A percentile compares a stretch with the other conserved stretches of the same genome.
These are phyloP conservation scores for Cyclotella choctawhatcheeana DNA, from an alignment of 108 stramenopile genomes.

Conservation along the genomic window DNA sequence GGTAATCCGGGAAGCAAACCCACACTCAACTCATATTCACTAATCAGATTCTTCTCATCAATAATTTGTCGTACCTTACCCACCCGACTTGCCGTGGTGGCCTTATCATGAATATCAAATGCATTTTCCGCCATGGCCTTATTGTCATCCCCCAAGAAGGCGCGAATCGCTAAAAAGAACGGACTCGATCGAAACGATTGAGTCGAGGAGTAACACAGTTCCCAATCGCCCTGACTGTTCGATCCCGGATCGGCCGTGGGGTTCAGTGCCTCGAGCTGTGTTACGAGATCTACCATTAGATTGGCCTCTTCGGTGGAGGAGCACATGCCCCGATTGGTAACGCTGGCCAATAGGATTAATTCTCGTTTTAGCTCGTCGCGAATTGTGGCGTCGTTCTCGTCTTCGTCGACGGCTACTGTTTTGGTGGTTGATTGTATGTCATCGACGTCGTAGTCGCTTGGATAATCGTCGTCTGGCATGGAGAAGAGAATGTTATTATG, in stretches of 20 bases:
- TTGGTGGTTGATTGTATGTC: conserved; percentile 47
- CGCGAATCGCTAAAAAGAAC: conserved; percentile 77
- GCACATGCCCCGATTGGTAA: conserved; percentile 78
- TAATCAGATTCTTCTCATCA: conserved; percentile 52
- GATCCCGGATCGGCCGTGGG: conserved; percentile 75
- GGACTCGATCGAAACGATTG: conserved; percentile 86
- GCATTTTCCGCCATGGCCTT: conserved; percentile 69
- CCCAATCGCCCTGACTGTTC: conserved; percentile 84
- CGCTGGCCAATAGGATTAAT: conserved; percentile 74
- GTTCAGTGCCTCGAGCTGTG: conserved; percentile 82
- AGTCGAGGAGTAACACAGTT: conserved; percentile 75
- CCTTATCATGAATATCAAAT: conserved; percentile 78
- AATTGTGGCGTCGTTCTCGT: conserved; percentile 76
- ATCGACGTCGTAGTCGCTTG: conserved; percentile 57
- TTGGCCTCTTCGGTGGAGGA: conserved; percentile 69
- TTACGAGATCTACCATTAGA: conserved; percentile 77
- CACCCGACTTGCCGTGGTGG: conserved; percentile 68
- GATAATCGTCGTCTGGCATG: conserved; percentile 44
- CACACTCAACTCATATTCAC: conserved; percentile 80
- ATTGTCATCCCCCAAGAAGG: conserved; percentile 67
- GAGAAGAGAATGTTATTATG: conserved; percentile 22
- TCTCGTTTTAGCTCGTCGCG: conserved; percentile 84
- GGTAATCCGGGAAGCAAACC: conserved; percentile 81
- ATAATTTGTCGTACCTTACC: conserved; percentile 84
- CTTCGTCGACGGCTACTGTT: conserved; percentile 64